Conservation (phyloP, 2,329 filamentous ascomycete genomes). For the Fonsecaea pugnacius region DNA sequence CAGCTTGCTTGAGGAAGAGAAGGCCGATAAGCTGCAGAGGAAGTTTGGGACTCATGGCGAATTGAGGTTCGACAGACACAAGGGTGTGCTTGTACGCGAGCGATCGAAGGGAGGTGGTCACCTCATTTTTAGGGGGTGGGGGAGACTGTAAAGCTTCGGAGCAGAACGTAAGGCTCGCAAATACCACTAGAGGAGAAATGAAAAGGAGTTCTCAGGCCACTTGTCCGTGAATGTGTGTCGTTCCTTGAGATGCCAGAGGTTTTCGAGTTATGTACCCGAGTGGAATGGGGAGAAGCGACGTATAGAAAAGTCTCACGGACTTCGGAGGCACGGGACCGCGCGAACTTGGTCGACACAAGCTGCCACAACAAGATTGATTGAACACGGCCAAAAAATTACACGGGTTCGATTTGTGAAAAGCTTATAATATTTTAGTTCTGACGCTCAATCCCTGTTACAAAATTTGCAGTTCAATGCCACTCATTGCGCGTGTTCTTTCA, state of each 20-base stretch:
- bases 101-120: slow-evolving; percentile 9
- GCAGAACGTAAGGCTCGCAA: neutral
- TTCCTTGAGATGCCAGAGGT: neutral
- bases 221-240: neutral
- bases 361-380: neutral
- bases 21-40: slow-evolving; percentile 19
- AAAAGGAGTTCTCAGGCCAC: neutral
- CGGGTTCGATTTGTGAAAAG: neutral
- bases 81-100: neutral
- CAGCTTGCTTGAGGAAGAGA: slow-evolving; percentile 17
- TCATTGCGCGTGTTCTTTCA: neutral
- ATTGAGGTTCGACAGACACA: neutral
- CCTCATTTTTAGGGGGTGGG: slow-evolving; percentile 3
- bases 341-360: neutral
- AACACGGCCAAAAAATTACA: neutral
- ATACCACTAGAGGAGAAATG: neutral
- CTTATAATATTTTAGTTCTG: neutral
- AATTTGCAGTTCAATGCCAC: neutral
- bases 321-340: neutral
- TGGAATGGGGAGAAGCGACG: neutral
- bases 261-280: neutral
- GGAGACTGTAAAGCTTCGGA: neutral
- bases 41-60: slow-evolving; percentile 22
- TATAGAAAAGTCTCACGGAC: neutral
- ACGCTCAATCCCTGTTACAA: neutral